A percentile compares a stretch with the other conserved stretches of the same genome.
Evolutionary conservation across 1,139 yeast species (phyloP).

Genomic region (Blastobotrys capitulatus): DNA sequence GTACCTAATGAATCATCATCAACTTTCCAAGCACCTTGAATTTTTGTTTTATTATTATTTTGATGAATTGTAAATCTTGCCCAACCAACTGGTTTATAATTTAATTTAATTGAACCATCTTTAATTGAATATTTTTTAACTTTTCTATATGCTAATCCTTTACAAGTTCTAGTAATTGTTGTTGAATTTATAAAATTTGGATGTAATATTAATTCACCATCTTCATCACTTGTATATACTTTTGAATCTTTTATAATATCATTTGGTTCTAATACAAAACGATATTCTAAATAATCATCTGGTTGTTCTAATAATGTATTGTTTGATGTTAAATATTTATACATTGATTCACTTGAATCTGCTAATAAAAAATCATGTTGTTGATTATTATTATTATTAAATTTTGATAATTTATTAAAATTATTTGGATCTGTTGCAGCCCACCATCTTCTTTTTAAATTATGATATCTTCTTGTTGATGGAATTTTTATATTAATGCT

Average conservation of each 20-base stretch:
- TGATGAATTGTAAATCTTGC: conserved; percentile 28
- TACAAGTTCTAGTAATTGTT: conserved; percentile 14
- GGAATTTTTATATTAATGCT: conserved; percentile 24
- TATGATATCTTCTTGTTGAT: conserved; percentile 23
- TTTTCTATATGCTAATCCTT: conserved; percentile 30
- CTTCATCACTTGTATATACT: conserved; percentile 17
- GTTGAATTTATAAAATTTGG: conserved; percentile 18
- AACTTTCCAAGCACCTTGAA: conserved; percentile 33
- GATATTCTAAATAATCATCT: conserved; percentile 23
- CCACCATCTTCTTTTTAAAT: conserved; percentile 30
- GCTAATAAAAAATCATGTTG: not conserved
- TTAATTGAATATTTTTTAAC: conserved; percentile 18
- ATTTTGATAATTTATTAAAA: conserved; percentile 9
- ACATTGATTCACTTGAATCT: conserved; percentile 22
- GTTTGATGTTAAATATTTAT: conserved; percentile 27
- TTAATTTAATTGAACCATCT: conserved; percentile 18
- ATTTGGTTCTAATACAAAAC: conserved; percentile 27
- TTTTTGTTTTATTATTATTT: conserved; percentile 15
- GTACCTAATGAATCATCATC: conserved; percentile 33
- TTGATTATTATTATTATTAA: not conserved
- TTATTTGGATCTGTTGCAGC: conserved; percentile 30
- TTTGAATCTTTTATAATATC: conserved; percentile 12
- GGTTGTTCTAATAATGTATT: conserved; percentile 26
- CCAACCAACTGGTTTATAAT: conserved; percentile 32
- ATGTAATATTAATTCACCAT: conserved; percentile 23